Base-by-base conservation (phyloP, 176 grass and related monocot genomes). In the Urochloa ruziziensis region DNA sequence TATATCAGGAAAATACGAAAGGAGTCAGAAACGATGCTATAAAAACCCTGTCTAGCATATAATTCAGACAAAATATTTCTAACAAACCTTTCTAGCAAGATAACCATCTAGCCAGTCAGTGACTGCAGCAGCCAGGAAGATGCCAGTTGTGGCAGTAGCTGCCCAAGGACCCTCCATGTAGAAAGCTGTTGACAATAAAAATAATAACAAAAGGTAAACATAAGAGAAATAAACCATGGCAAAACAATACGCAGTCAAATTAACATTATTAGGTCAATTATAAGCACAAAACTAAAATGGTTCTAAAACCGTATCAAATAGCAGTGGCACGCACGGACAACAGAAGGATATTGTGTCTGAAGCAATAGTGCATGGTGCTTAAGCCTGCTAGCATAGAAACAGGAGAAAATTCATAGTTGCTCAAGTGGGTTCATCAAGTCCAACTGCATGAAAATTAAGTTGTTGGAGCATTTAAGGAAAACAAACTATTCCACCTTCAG, bases 51-150 rank as follows among this genome's bases (percentile, higher is more conserved):
- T 59, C 10, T 58, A 83, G 61, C 21, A 74, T 86, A 46, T 34
- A 24, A 86, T 59, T 74, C 61, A 71, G 36, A 57, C 16, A 17
- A 59, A 53, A 70, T 80, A 67, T 85, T 74, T 58, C 15, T n/a
- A 4, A 73, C 89, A 86, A 79, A 94, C 96, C 96, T 98, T 98
- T 84, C 96, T 88, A 42, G 96, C 96, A 78, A 98, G 93, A 78
- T 95, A 98, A 77, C 96, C 96, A 90, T 98, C 96, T 46, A 98
- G 89, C 96, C 96, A 98, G 74, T 98, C 96, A 39, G 96, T 98
- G 65, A 94, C 77, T 80, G 96, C 96, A 66, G 96, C 96, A 70
- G 90, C 69, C 82, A 98, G 82, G 82, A 98, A 98, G 78, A 95
- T 95, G 86, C 89, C 89, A 80, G 96, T 98, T 67, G 96, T 98